phyloP scores from a whole-genome alignment of 2,329 filamentous ascomycete species.

The Penicillium sclerotiorum region DNA sequence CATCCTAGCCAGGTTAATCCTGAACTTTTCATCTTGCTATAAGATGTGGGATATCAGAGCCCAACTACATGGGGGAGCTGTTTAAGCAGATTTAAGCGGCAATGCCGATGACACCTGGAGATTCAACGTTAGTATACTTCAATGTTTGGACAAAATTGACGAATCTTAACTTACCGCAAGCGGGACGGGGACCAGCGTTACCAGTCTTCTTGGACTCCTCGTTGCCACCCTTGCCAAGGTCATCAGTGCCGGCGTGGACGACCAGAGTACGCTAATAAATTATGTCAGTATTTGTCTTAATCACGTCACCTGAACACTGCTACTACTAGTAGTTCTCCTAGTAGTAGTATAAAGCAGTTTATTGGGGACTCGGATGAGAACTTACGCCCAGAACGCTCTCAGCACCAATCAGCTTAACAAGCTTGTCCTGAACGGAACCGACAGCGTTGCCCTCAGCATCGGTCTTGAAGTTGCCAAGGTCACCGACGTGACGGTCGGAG shows the following conservation, averaged over 20 bases:
- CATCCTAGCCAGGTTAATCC: constrained; percentile 23
- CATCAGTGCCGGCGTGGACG: constrained; percentile 91
- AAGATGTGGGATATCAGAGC: constrained; percentile 14
- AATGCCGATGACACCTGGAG: constrained; percentile 82
- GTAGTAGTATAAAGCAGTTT: no score
- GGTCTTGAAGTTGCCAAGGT: constrained; percentile 96
- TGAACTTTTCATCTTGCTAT: constrained; percentile 24
- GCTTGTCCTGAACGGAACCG: constrained; percentile 76
- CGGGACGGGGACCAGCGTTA: constrained; percentile 89
- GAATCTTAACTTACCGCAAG: constrained; percentile 71
- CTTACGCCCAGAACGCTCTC: constrained; percentile 90
- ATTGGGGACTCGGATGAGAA: no score
- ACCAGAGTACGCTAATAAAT: constrained; percentile 79
- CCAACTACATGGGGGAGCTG: constrained; percentile 18
- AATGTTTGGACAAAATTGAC: not conserved
- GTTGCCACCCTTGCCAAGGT: constrained; percentile 88
- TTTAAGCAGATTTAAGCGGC: constrained; percentile 60
- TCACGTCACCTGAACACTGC: not conserved
- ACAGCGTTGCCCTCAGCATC: constrained; percentile 88
- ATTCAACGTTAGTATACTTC: constrained; percentile 12
- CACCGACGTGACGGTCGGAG: constrained; percentile 88
- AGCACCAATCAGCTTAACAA: constrained; percentile 93
- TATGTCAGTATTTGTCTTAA: constrained; percentile 16
- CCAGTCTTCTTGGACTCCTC: constrained; percentile 98
- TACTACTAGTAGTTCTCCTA: no score